Evolutionary conservation across 257 asterid genomes (phyloP).

Genomic region (Nicotiana benthamiana): DNA sequence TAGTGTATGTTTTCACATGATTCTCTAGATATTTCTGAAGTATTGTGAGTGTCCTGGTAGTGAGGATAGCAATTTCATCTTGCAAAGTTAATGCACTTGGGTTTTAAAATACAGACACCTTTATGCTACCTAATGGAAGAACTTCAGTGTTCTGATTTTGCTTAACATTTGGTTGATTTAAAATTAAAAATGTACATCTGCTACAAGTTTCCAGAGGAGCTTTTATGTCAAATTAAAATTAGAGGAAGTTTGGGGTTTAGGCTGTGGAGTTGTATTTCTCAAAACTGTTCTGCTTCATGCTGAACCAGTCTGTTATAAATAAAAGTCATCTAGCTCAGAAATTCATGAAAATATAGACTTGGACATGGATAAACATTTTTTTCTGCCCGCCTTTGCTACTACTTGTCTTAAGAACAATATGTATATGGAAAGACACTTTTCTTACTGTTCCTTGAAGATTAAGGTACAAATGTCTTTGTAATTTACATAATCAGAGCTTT

Average conservation of each 20-base stretch:
- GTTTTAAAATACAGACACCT: not conserved
- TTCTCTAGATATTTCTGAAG: not conserved
- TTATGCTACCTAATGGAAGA: not conserved
- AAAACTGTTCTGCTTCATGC: not conserved
- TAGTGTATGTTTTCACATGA: not conserved
- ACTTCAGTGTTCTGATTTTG: not conserved
- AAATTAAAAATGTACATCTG: not conserved
- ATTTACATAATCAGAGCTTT: not conserved
- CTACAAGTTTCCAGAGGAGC: not conserved
- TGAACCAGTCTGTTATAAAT: not conserved
- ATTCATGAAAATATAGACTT: not conserved
- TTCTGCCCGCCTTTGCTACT: not conserved
- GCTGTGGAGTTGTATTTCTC: constrained; percentile 1
- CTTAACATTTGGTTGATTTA: not conserved
- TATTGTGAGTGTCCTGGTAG: not conserved
- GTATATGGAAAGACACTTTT: not conserved
- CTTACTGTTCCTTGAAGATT: constrained; percentile 1
- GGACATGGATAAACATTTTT: not conserved
- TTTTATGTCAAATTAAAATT: not conserved
- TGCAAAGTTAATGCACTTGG: not conserved
- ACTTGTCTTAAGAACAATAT: not conserved
- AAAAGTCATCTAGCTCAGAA: not conserved
- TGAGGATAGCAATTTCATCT: not conserved
- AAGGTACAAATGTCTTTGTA: not conserved
- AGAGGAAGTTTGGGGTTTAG: not conserved